Evolutionary conservation across 2,329 filamentous ascomycete species (phyloP), one percentile per base, ranked within the genome.

Genomic region (Lachnellula arida): DNA sequence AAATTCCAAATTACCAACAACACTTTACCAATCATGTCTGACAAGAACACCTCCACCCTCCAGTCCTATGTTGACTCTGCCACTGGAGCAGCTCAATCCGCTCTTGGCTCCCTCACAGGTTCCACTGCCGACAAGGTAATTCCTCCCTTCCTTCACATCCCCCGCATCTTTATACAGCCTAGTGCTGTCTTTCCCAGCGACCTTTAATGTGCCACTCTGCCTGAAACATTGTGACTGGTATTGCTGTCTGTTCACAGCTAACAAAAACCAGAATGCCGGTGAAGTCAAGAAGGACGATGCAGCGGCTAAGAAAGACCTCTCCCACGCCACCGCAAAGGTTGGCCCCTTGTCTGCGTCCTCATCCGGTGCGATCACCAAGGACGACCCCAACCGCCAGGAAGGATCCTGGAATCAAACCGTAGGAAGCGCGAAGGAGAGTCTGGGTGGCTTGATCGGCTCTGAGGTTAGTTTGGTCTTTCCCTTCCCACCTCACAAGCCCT

Each of bases 391-490:
- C 71, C 89, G 91, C 62, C 76, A 79, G 22, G 71, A 82, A 17
- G 92, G 93, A 44, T 79, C 80, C 17, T 95, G 88, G 85, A 90
- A 96, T 76, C 92, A 97, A 75, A 96, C 91, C 5, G 69, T 92
- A n/a, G 93, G 92, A 51, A 82, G 87, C 1, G 86, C 86, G 44
- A 97, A 97, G 78, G 90, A 97, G 71, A 77, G 85, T 4, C 61
- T 94, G 1, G 93, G 93, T 56, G 85, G 86, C 17, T 65, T 93
- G 5, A 63, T 93, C 25, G 93, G 92, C 58, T 85, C 82, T 61
- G 87, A 94, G 74, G 81, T 82, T 70, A 62, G 74, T 66, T 49
- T 32, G 9, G 11, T 47, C 40, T 32, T 43, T 23, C 5, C 44
- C 40, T 28, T 49, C 11, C 34, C 49, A 22, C 8, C 25, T 8